Conservation (phyloP, 2,329 filamentous ascomycete species). For the Paraphoma sp. region DNA sequence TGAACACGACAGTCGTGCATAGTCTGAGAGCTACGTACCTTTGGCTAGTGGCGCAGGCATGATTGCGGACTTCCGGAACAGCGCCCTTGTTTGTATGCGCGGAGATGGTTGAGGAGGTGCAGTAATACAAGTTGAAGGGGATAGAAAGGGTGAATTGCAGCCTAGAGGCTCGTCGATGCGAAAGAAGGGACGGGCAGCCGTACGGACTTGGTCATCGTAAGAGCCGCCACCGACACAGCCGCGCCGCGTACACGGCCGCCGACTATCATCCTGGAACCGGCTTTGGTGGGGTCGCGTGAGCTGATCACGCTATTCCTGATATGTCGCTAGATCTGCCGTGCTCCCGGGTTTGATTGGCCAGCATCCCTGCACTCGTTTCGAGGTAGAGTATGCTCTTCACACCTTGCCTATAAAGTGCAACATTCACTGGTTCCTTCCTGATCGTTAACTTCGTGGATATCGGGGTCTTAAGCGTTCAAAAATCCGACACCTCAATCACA, state of each 20-base stretch:
- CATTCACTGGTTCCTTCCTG: no score
- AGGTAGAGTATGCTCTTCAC: no score
- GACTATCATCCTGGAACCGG: background rate
- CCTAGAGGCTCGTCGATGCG: constrained; percentile 7
- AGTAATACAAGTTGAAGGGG: background rate
- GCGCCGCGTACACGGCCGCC: background rate
- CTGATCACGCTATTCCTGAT: background rate
- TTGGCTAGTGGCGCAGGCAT: constrained; percentile 52
- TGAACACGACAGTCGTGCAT: constrained; percentile 30
- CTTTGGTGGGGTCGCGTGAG: constrained; percentile 2
- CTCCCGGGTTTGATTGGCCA: background rate
- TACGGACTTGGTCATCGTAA: constrained; percentile 12
- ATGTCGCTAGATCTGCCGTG: background rate
- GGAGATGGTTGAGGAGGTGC: background rate
- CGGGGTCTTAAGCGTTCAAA: no score
- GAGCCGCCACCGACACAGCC: constrained; percentile 22
- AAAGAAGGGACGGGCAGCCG: constrained; percentile 3
- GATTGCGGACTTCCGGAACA: constrained; percentile 11
- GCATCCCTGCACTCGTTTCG: background rate
- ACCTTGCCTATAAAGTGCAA: no score
- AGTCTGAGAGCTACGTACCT: constrained; percentile 36
- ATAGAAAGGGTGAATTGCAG: constrained; percentile 7
- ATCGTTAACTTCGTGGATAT: no score
- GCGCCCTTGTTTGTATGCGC: background rate
- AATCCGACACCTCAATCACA: no score